Conservation (phyloP, 257 asterid genomes). For the Thymus quinquecostatus region DNA sequence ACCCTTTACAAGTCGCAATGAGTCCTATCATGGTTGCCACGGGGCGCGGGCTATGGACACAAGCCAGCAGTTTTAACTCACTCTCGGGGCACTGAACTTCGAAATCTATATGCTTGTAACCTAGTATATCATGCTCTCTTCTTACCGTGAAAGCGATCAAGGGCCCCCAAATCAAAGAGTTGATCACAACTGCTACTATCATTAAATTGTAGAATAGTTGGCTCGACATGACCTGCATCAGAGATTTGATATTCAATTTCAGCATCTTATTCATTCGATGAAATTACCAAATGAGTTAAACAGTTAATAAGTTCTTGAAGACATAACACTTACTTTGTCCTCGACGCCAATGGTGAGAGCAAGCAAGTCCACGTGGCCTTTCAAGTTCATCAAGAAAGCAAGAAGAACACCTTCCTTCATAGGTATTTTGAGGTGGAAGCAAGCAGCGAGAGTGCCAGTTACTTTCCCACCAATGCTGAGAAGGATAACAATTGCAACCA, state of each 20-base stretch:
- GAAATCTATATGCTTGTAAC: conserved; percentile 65
- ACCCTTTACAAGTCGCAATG: conserved; percentile 72
- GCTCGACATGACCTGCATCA: conserved; percentile 68
- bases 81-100: conserved; percentile 73
- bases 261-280: conserved; percentile 14
- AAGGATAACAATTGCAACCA: conserved; percentile 60
- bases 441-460: conserved; percentile 80
- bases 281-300: not conserved
- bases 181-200: conserved; percentile 73
- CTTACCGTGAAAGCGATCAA: conserved; percentile 75
- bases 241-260: conserved; percentile 23
- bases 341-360: conserved; percentile 64
- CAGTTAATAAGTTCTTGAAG: not conserved
- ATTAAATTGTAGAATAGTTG: conserved; percentile 66
- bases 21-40: conserved; percentile 83
- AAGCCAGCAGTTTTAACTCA: conserved; percentile 74
- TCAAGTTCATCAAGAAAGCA: conserved; percentile 92
- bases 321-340: conserved; percentile 53
- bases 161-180: conserved; percentile 91
- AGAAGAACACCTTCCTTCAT: conserved; percentile 87
- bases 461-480: conserved; percentile 94
- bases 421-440: conserved; percentile 79
- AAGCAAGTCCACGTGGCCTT: conserved; percentile 90
- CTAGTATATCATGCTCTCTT: conserved; percentile 71
- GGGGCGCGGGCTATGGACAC: conserved; percentile 91